Percentiles rank a stretch among this genome's conserved stretches.
phyloP scores from a whole-genome alignment of 2,329 filamentous ascomycete species.

The Orbilia oligospora region DNA sequence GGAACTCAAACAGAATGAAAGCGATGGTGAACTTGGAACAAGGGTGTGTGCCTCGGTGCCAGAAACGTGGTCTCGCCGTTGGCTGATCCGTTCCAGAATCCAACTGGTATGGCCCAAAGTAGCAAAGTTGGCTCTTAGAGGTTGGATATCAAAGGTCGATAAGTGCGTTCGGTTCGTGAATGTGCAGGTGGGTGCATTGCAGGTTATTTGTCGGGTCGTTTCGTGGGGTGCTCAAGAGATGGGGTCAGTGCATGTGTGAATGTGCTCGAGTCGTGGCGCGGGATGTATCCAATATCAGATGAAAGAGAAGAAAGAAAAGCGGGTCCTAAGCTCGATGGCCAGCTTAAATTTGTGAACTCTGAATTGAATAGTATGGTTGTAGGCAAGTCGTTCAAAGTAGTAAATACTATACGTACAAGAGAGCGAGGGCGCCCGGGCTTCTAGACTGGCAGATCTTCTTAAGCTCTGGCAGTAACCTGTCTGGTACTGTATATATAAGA shows the following conservation, averaged over 20 bases:
- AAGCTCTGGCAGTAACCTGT: neutral
- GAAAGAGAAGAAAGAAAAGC: constrained; percentile 7
- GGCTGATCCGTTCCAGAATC: constrained; percentile 53
- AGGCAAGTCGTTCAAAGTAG: neutral
- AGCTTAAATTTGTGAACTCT: neutral
- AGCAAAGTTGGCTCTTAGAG: constrained; percentile 37
- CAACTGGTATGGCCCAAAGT: constrained; percentile 35
- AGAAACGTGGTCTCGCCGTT: constrained; percentile 59
- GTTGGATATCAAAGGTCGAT: constrained; percentile 22
- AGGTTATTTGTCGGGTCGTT: constrained; percentile 31
- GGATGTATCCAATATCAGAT: constrained; percentile 40
- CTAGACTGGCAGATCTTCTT: neutral
- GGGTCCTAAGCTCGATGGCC: neutral
- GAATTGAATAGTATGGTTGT: neutral
- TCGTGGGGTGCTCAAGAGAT: constrained; percentile 35
- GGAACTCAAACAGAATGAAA: constrained; percentile 9
- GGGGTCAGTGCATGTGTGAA: constrained; percentile 5
- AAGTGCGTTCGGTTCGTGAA: constrained; percentile 26
- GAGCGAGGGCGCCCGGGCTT: neutral
- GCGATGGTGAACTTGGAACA: constrained; percentile 17
- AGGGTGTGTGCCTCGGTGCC: constrained; percentile 37
- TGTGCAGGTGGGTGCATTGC: constrained; percentile 30
- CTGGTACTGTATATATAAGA: constrained; percentile 11
- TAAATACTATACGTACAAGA: neutral
- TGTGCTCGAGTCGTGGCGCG: constrained; percentile 30